A percentile compares a stretch with the other conserved stretches of the same genome.
These are phyloP conservation scores for Brassica incana DNA, from an alignment of 345 rosid species.

Conservation along the genomic window DNA sequence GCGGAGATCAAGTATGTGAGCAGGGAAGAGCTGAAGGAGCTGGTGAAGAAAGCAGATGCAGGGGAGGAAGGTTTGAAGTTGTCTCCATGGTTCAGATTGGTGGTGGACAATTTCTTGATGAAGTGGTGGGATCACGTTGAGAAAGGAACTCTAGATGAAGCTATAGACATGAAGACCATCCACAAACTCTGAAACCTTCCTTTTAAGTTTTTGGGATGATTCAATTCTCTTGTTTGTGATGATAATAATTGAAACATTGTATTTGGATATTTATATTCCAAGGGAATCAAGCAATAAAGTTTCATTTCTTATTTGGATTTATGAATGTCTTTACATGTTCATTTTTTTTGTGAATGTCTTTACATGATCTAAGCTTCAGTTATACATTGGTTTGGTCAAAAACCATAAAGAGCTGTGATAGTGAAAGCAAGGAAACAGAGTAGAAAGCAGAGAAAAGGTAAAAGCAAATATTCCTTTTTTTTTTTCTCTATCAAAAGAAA, in stretches of 20 bases:
- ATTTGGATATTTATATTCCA: slow-evolving; percentile 4
- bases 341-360: neutral
- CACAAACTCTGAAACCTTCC: slow-evolving; percentile 53
- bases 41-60: slow-evolving; percentile 84
- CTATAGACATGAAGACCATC: slow-evolving; percentile 71
- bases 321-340: neutral
- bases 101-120: slow-evolving; percentile 46
- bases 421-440: slow-evolving; percentile 19
- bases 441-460: slow-evolving; percentile 14
- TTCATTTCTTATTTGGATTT: neutral
- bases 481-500: neutral
- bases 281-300: neutral
- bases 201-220: neutral
- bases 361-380: neutral
- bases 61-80: slow-evolving; percentile 87
- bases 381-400: neutral
- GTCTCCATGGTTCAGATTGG: slow-evolving; percentile 75
- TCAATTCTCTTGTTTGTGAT: neutral
- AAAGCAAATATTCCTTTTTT: slow-evolving; percentile 27
- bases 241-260: slow-evolving; percentile 7
- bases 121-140: slow-evolving; percentile 95
- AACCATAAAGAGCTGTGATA: neutral
- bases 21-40: slow-evolving; percentile 74
- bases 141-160: slow-evolving; percentile 72
- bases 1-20: slow-evolving; percentile 74